Evolutionary conservation across 768 basidiomycete species (phyloP).

Genomic region (Lentinus tigrinus): DNA sequence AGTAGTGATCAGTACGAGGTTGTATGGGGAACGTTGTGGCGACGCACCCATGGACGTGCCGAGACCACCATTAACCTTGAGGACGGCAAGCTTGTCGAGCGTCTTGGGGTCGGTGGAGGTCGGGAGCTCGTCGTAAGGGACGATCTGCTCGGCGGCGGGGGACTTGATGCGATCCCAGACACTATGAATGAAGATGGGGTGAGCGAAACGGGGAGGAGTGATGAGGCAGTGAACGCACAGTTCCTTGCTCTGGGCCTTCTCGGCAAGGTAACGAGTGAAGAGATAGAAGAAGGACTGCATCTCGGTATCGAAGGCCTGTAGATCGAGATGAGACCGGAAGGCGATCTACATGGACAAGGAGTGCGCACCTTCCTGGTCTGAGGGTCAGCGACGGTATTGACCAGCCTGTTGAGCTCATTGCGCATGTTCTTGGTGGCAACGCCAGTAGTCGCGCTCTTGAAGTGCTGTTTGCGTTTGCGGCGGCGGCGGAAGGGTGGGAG

Average conservation of each 20-base stretch:
- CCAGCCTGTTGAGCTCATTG: conserved; percentile 67
- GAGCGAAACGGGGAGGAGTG: conserved; percentile 1
- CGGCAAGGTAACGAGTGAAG: conserved; percentile 85
- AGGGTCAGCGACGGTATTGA: conserved; percentile 57
- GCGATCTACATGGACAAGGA: not conserved
- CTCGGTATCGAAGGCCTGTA: conserved; percentile 86
- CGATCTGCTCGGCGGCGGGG: conserved; percentile 81
- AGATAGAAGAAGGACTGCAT: conserved; percentile 97
- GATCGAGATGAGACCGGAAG: not conserved
- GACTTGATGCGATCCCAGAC: conserved; percentile 62
- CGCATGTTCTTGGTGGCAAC: conserved; percentile 60
- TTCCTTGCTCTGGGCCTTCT: conserved; percentile 54
- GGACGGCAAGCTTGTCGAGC: conserved; percentile 90
- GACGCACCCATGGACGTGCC: conserved; percentile 83
- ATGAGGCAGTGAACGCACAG: conserved; percentile 56
- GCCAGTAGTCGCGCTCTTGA: conserved; percentile 41
- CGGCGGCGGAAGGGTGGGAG: conserved; percentile 17
- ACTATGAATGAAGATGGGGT: conserved; percentile 6
- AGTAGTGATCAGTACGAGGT: not conserved
- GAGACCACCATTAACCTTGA: conserved; percentile 94
- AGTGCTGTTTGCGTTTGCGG: conserved; percentile 34
- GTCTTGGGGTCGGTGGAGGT: conserved; percentile 55
- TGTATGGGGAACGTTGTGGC: not conserved
- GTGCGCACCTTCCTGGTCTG: conserved; percentile 52
- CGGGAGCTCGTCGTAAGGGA: conserved; percentile 76